Evolutionary conservation across 495 filamentous ascomycete species (phyloP).

Genomic region (Penicillium egyptiacum): DNA sequence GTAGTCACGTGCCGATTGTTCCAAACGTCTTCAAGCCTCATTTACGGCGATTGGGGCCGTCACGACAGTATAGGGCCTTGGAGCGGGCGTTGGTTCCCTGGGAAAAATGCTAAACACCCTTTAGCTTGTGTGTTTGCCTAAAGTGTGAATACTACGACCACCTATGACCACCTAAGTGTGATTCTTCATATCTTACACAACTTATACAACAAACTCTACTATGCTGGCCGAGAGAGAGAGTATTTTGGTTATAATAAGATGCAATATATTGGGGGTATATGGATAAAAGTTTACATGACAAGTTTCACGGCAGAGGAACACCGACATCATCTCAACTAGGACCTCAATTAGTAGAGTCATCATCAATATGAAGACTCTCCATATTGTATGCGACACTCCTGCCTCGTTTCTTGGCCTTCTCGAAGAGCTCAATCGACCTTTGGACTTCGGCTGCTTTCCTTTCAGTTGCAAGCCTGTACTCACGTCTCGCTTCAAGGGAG

Average conservation of each 20-base stretch:
- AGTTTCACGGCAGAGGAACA: neutral
- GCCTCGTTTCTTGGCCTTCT: slow-evolving; percentile 37
- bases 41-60: neutral
- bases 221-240: neutral
- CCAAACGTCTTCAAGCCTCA: neutral
- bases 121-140: neutral
- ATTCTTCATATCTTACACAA: neutral
- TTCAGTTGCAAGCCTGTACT: slow-evolving; percentile 37
- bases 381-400: slow-evolving; percentile 37
- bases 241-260: neutral
- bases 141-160: neutral
- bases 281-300: slow-evolving; percentile 2
- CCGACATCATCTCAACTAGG: slow-evolving; percentile 23
- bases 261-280: slow-evolving; percentile 6
- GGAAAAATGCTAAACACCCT: neutral
- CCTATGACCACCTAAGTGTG: neutral
- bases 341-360: slow-evolving; percentile 29
- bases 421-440: slow-evolving; percentile 38
- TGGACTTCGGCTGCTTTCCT: slow-evolving; percentile 32
- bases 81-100: neutral
- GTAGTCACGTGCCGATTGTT: slow-evolving; percentile 41
- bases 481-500: slow-evolving; percentile 31
- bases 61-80: neutral
- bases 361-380: slow-evolving; percentile 36
- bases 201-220: neutral